These are phyloP conservation scores for Monilinia aucupariae DNA, from an alignment of 2,329 filamentous ascomycete genomes.

Conservation along the genomic window DNA sequence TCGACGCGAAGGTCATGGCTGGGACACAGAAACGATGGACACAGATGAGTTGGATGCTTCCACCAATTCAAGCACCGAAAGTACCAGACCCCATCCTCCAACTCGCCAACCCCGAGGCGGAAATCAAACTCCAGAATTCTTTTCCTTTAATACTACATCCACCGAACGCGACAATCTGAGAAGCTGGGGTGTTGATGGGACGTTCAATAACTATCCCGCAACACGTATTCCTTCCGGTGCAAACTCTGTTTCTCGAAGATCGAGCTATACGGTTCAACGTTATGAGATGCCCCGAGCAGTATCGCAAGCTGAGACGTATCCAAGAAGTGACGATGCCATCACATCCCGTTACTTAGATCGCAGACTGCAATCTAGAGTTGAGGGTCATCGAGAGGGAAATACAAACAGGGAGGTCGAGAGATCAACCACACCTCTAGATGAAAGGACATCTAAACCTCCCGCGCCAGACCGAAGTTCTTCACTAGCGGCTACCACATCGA, in stretches of 20 bases:
- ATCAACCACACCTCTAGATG: conserved; percentile 18
- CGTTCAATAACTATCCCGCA: conserved; percentile 26
- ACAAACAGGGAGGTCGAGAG: background rate
- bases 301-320: conserved; percentile 20
- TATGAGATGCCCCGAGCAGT: conserved; percentile 20
- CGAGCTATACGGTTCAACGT: conserved; percentile 12
- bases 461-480: conserved; percentile 32
- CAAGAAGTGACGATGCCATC: conserved; percentile 25
- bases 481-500: conserved; percentile 24
- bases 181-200: conserved; percentile 30
- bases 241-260: background rate
- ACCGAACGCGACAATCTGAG: background rate
- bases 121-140: conserved; percentile 27
- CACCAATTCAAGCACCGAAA: conserved; percentile 25
- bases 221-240: conserved; percentile 22
- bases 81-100: conserved; percentile 17
- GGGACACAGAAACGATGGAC: conserved; percentile 31
- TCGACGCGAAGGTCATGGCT: conserved; percentile 35
- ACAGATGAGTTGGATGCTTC: conserved; percentile 30
- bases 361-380: background rate
- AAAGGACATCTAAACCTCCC: conserved; percentile 16
- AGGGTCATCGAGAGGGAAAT: conserved; percentile 7
- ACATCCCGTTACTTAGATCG: background rate
- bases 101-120: conserved; percentile 18
- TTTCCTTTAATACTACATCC: conserved; percentile 23